These are phyloP conservation scores for Leptographium flavum DNA, from an alignment of 2,329 filamentous ascomycete genomes.

Conservation along the genomic window DNA sequence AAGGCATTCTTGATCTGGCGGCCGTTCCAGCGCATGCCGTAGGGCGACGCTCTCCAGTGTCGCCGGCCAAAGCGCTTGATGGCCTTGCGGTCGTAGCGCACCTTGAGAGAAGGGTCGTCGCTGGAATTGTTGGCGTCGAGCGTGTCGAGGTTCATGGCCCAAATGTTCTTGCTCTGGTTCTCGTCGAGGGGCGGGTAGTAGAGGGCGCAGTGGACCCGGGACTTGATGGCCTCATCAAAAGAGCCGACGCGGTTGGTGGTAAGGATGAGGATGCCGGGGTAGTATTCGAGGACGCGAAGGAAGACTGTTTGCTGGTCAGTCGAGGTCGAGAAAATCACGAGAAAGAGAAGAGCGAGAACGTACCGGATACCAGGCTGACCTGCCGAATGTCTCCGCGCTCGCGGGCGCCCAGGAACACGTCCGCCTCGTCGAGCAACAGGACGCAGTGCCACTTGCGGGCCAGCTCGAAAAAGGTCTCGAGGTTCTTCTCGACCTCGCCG, in stretches of 20 bases:
- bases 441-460: constrained; percentile 13
- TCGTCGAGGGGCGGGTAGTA: constrained; percentile 17
- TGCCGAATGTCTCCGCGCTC: constrained; percentile 13
- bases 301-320: constrained; percentile 12
- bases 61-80: neutral
- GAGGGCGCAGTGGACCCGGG: constrained; percentile 21
- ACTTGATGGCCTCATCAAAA: constrained; percentile 27
- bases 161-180: constrained; percentile 10
- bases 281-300: constrained; percentile 12
- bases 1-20: constrained; percentile 20
- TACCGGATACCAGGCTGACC: constrained; percentile 21
- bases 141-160: constrained; percentile 5
- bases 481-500: constrained; percentile 14
- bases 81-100: constrained; percentile 6
- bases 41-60: neutral
- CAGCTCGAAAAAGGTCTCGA: constrained; percentile 12
- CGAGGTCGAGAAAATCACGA: neutral
- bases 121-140: neutral
- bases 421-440: constrained; percentile 14
- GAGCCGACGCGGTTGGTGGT: constrained; percentile 13
- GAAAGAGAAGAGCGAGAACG: constrained; percentile 8
- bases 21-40: constrained; percentile 16
- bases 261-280: constrained; percentile 12
- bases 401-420: constrained; percentile 13
- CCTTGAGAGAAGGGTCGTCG: neutral